phyloP scores from a whole-genome alignment of 2,329 filamentous ascomycete genomes.

The Sclerotinia spermophila region DNA sequence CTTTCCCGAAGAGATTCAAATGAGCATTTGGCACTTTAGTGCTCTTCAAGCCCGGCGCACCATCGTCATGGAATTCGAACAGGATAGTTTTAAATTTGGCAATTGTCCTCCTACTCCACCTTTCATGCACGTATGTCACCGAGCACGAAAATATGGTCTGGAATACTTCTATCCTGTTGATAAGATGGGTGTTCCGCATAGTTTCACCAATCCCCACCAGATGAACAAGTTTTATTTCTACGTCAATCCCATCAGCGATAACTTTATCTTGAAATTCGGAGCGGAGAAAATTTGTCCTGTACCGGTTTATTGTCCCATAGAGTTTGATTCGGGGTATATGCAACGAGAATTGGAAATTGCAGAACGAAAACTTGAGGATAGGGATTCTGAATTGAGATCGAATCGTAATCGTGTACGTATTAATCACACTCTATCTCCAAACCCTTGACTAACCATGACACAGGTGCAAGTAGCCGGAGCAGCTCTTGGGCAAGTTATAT shows the following conservation, averaged over 20 bases:
- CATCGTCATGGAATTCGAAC: not conserved
- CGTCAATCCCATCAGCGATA: not conserved
- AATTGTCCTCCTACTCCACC: not conserved
- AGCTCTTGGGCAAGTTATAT: too few relatives aligned
- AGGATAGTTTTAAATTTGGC: not conserved
- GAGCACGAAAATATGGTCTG: not conserved
- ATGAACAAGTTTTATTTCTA: not conserved
- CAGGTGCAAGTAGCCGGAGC: rapidly evolving
- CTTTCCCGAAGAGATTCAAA: not conserved
- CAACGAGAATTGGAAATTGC: not conserved
- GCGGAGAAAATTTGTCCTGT: not conserved
- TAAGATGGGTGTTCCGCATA: not conserved
- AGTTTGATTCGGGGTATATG: not conserved
- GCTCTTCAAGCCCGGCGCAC: not conserved
- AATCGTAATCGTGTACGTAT: rapidly evolving
- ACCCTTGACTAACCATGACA: not conserved
- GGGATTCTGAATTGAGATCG: rapidly evolving
- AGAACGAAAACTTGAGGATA: not conserved
- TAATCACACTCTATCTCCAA: not conserved
- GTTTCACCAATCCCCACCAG: not conserved
- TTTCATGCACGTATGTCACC: not conserved
- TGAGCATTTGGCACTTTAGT: not conserved
- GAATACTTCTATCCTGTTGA: not conserved
- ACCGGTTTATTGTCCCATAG: not conserved
- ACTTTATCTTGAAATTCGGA: constrained; percentile 9